A percentile compares a stretch with the other conserved stretches of the same genome.
These are phyloP conservation scores for Clarireedia hainanense DNA, from an alignment of 2,329 filamentous ascomycete species.

Conservation along the genomic window DNA sequence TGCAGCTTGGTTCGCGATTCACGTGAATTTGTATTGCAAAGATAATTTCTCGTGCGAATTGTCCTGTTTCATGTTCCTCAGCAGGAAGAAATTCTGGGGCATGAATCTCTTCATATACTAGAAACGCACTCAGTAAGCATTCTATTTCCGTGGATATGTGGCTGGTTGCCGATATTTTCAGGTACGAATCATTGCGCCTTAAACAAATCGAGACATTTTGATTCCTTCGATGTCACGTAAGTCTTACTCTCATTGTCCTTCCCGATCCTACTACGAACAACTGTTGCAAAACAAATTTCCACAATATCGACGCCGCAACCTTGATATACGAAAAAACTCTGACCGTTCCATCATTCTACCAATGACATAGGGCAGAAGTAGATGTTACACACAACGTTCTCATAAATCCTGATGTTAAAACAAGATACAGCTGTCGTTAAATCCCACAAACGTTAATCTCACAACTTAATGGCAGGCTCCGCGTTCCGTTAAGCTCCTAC, in stretches of 20 bases:
- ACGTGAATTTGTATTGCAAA: background rate
- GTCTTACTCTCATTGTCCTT: background rate
- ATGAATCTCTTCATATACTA: too few species aligned
- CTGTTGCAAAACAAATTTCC: slow-evolving; percentile 3
- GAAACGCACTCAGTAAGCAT: background rate
- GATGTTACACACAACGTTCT: background rate
- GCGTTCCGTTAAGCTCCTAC: background rate
- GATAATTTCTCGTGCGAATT: background rate
- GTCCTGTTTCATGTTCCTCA: background rate
- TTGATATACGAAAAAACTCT: background rate
- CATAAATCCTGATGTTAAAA: background rate
- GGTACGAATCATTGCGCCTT: background rate
- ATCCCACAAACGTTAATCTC: slow-evolving; percentile 2
- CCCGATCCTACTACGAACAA: background rate
- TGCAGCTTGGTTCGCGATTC: background rate
- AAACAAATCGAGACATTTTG: background rate
- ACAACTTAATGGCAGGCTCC: background rate
- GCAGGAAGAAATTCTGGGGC: background rate
- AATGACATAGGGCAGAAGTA: background rate
- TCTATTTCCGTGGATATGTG: background rate
- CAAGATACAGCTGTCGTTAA: background rate
- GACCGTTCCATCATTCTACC: background rate
- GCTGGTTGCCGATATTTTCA: background rate
- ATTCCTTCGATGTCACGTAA: slow-evolving; percentile 1
- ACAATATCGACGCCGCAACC: background rate